Conservation (phyloP, 2,329 filamentous ascomycete species). For the Aspergillus transmontanensis region DNA sequence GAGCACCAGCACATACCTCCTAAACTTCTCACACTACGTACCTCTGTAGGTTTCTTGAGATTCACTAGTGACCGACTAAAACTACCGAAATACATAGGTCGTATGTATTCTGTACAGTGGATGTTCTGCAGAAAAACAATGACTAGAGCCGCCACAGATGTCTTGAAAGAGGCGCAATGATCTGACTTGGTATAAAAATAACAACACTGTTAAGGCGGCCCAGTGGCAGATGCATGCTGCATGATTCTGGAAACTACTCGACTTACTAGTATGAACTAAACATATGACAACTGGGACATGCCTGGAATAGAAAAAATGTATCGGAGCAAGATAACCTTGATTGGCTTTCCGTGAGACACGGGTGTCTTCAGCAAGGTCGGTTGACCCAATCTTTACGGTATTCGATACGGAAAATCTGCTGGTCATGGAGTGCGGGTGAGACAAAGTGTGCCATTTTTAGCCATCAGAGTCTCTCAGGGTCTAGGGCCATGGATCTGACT, state of each 20-base stretch:
- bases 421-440: slow-evolving; percentile 17
- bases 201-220: slow-evolving; percentile 13
- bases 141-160: not conserved
- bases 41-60: not conserved
- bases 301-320: slow-evolving; percentile 9
- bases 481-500: slow-evolving; percentile 16
- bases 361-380: not conserved
- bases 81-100: not conserved
- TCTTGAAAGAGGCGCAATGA: slow-evolving; percentile 1
- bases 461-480: slow-evolving; percentile 13
- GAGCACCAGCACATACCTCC: not conserved
- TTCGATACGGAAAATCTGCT: slow-evolving; percentile 1
- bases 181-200: slow-evolving; percentile 15
- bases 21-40: not conserved
- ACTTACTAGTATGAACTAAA: not conserved
- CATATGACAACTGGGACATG: slow-evolving; percentile 11
- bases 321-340: slow-evolving; percentile 7
- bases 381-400: slow-evolving; percentile 4
- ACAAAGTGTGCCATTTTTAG: slow-evolving; percentile 28
- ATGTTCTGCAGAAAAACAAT: slow-evolving; percentile 6
- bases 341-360: slow-evolving; percentile 17
- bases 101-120: not conserved
- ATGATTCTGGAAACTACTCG: not conserved
- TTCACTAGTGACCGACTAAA: not conserved
- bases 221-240: slow-evolving; percentile 3